These are phyloP conservation scores for Albugo candida DNA, from an alignment of 352 stramenopile genomes.

Conservation along the genomic window DNA sequence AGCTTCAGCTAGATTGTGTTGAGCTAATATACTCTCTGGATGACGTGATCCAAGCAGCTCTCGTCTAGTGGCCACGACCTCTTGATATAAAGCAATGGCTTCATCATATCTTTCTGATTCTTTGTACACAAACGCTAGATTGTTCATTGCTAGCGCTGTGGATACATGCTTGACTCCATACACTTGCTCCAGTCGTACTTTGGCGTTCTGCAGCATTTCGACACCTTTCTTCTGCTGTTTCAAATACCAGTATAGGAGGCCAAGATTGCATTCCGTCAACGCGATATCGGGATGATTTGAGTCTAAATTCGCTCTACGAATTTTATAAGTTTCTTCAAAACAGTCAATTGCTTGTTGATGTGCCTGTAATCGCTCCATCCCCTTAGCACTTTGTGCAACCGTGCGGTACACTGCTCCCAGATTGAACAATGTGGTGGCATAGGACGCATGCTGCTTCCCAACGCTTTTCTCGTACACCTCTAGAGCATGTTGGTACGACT, in stretches of 20 bases:
- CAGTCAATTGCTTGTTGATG: constrained; percentile 52
- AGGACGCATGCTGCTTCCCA: constrained; percentile 63
- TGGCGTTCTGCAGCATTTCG: constrained; percentile 32
- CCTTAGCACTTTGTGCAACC: constrained; percentile 24
- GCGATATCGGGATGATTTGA: constrained; percentile 56
- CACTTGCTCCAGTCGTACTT: constrained; percentile 34
- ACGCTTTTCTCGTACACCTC: constrained; percentile 65
- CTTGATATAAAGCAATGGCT: constrained; percentile 39
- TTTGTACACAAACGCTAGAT: constrained; percentile 63
- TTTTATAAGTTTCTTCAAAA: constrained; percentile 63
- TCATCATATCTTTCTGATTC: constrained; percentile 47
- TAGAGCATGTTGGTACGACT: constrained; percentile 63
- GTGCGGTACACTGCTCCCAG: constrained; percentile 54
- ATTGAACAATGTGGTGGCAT: constrained; percentile 69
- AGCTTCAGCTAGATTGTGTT: constrained; percentile 61
- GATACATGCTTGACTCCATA: constrained; percentile 31
- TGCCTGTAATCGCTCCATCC: constrained; percentile 47
- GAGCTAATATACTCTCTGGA: constrained; percentile 67
- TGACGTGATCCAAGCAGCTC: constrained; percentile 36
- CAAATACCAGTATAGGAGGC: constrained; percentile 65
- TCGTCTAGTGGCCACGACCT: constrained; percentile 42
- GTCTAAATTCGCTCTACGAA: constrained; percentile 44
- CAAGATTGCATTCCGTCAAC: constrained; percentile 65
- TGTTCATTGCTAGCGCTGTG: constrained; percentile 68
- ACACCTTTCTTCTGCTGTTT: constrained; percentile 24